Conservation (phyloP, 257 asterid genomes). For the Voacanga thouarsii region DNA sequence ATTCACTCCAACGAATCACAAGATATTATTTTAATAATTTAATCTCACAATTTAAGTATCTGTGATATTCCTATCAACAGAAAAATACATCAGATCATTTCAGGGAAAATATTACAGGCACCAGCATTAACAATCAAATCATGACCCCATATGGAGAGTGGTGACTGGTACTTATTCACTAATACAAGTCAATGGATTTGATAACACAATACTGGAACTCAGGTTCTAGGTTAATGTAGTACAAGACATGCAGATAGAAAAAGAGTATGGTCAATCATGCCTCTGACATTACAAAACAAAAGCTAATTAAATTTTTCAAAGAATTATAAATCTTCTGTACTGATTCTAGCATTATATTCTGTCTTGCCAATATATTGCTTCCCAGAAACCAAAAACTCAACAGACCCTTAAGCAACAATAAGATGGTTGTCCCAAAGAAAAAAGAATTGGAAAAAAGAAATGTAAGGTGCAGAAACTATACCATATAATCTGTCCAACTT, state of each 20-base stretch:
- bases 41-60: not conserved
- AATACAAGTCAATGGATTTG: not conserved
- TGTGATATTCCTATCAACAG: not conserved
- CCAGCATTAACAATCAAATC: not conserved
- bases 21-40: not conserved
- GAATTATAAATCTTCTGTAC: not conserved
- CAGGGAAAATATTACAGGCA: not conserved
- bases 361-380: not conserved
- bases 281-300: not conserved
- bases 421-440: not conserved
- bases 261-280: not conserved
- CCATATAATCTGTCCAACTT: slow-evolving; percentile 76
- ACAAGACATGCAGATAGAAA: not conserved
- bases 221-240: not conserved
- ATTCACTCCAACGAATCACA: not conserved
- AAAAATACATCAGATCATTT: not conserved
- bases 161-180: not conserved
- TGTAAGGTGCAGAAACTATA: slow-evolving; percentile 21
- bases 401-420: not conserved
- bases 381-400: not conserved
- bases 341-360: not conserved
- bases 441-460: not conserved
- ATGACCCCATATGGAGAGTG: not conserved
- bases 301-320: not conserved
- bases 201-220: not conserved